Evolutionary conservation across 2,329 filamentous ascomycete species (phyloP), one percentile per base, ranked within the genome.

Genomic region (Lojkania enalia): DNA sequence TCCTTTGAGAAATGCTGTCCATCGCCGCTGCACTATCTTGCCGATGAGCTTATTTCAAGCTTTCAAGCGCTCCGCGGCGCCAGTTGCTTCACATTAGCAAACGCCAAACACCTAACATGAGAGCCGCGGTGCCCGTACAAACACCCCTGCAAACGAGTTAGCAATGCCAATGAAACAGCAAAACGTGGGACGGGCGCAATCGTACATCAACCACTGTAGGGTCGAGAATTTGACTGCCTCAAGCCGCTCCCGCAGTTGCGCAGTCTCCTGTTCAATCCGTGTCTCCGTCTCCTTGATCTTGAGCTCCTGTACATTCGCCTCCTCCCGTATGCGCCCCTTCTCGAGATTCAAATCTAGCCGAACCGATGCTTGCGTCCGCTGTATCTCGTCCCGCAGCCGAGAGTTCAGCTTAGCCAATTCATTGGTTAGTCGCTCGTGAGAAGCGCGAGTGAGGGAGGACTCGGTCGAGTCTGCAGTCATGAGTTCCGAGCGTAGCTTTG

Each of bases 201-300:
- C 89, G 65, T 86, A 91, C 86, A 97, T 96, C 57, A 99, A 76
- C 94, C 94, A 99, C 77, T 99, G 94, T 69, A 99, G 72, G 25
- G 94, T 97, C 66, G 90, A 90, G 73, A 97, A 97, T 78, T 99
- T 99, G 70, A 99, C 94, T 57, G 90, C 88, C 75, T 99, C 94
- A 36, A 99, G 79, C 74, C 95, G 86, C 77, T 97, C 94, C 56
- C 90, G 79, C 65, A 99, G 71, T 21, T 87, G 87, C 30, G 92
- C 92, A 42, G 94, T 90, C 77, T 97, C 94, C 74, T 97, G 92
- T 77, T 99, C 94, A 63, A 99, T 97, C 73, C 95, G 86, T 46
- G 91, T 96, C 76, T 99, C 94, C 11, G 94, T 97, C 80, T 99
- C 94, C 77, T 96, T 96, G 63, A 99, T 90, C 77, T 96, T 95